Evolutionary conservation across 2,329 filamentous ascomycete species (phyloP).

Genomic region (Cercospora nicotianae): DNA sequence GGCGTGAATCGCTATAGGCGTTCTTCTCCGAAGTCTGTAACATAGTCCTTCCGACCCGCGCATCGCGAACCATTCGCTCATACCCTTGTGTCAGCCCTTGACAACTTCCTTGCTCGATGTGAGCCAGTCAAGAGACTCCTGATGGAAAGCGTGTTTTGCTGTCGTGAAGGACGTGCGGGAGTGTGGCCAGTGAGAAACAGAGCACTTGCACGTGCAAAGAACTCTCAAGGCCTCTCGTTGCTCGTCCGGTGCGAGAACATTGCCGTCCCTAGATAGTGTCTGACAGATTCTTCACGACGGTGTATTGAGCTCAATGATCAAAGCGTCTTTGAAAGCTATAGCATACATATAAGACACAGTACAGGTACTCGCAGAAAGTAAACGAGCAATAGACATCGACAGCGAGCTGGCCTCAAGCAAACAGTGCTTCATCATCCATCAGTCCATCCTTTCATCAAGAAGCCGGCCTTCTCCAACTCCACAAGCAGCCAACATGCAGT

Average conservation of each 20-base stretch:
- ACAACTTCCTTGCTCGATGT: not conserved
- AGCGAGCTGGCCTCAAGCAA: not conserved
- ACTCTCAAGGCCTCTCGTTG: not conserved
- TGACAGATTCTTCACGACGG: not conserved
- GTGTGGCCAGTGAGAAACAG: not conserved
- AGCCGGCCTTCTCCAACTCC: not conserved
- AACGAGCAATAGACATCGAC: not conserved
- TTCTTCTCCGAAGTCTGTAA: not conserved
- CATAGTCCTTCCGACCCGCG: not conserved
- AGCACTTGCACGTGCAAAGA: not conserved
- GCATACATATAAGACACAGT: not conserved
- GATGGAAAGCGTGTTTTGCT: not conserved
- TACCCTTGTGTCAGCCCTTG: not conserved
- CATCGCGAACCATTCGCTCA: not conserved
- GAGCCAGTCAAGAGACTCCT: not conserved
- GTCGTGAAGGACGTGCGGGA: not conserved
- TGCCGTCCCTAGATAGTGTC: not conserved
- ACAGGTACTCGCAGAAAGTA: not conserved
- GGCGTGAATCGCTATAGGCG: not conserved
- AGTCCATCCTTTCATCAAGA: not conserved
- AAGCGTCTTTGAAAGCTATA: not conserved
- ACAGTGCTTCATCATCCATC: not conserved
- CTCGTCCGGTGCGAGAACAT: not conserved
- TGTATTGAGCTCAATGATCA: not conserved
- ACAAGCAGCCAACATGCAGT: not conserved